A percentile compares a stretch with the other conserved stretches of the same genome.
phyloP scores from a whole-genome alignment of 225 moss, liverwort and hornwort species.

The Anthoceros angustus region DNA sequence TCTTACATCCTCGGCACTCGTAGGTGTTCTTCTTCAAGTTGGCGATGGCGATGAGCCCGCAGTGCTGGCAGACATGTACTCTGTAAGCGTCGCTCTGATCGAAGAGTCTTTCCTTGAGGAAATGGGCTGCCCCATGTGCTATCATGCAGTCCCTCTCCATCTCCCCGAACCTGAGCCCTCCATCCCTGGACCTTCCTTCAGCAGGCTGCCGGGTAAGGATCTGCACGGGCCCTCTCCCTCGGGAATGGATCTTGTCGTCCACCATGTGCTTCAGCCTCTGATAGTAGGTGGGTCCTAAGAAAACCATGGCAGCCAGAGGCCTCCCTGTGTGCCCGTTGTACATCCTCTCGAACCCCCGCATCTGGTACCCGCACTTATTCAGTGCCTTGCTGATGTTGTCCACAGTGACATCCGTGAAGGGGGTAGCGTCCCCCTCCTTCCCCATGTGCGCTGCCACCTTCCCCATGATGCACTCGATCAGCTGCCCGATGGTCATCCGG shows the following conservation, averaged over 20 bases:
- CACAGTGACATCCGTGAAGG: constrained; percentile 98
- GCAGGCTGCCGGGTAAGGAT: constrained; percentile 97
- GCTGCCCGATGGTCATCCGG: constrained; percentile 99
- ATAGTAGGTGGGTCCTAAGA: constrained; percentile 95
- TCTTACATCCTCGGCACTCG: constrained; percentile 99
- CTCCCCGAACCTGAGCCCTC: constrained; percentile 95
- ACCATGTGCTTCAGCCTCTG: constrained; percentile 99
- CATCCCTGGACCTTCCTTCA: constrained; percentile 95
- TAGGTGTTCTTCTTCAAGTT: constrained; percentile 96
- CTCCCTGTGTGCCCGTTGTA: constrained; percentile 98
- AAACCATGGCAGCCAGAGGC: constrained; percentile 77
- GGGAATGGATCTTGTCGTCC: constrained; percentile 95
- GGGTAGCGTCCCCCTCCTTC: constrained; percentile 98
- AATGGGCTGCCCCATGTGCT: constrained; percentile 97
- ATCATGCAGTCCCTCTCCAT: constrained; percentile 99
- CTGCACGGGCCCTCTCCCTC: constrained; percentile 95
- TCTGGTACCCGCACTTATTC: constrained; percentile 97
- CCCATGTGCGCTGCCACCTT: constrained; percentile 99
- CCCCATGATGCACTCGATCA: constrained; percentile 99
- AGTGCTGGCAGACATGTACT: constrained; percentile 93
- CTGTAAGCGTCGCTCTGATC: constrained; percentile 99
- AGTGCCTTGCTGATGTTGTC: constrained; percentile 97
- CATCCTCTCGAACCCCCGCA: constrained; percentile 99
- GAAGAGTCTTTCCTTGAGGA: constrained; percentile 92
- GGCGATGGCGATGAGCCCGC: constrained; percentile 93